phyloP scores from a whole-genome alignment of 2,329 filamentous ascomycete species.

The Mollisiaceae sp. region DNA sequence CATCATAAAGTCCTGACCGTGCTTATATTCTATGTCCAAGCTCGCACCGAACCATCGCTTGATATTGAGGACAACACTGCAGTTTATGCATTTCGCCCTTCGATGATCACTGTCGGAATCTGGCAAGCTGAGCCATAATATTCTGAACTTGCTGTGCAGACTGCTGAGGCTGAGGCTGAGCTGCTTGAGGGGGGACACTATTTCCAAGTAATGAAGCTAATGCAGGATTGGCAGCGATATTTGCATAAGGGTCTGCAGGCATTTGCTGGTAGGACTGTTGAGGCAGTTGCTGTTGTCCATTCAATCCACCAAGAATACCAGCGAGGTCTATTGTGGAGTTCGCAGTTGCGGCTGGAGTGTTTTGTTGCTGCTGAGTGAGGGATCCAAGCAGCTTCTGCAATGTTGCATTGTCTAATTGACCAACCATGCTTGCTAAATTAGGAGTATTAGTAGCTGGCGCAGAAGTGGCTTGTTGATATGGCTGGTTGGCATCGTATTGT shows the following conservation, averaged over 20 bases:
- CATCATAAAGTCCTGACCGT: neutral
- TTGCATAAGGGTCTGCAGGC: constrained; percentile 34
- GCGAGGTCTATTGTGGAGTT: constrained; percentile 44
- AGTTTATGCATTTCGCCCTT: too few species aligned
- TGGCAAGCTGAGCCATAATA: constrained; percentile 75
- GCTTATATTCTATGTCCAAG: neutral
- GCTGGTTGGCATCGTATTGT: constrained; percentile 44
- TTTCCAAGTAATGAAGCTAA: constrained; percentile 37
- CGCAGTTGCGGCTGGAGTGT: constrained; percentile 38
- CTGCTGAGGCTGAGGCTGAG: constrained; percentile 40
- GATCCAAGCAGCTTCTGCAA: constrained; percentile 73
- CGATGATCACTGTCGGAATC: constrained; percentile 58
- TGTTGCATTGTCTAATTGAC: constrained; percentile 69
- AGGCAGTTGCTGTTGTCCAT: constrained; percentile 42
- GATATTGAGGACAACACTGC: neutral
- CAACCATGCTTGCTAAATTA: constrained; percentile 69
- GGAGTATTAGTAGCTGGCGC: constrained; percentile 44
- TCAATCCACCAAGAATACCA: constrained; percentile 40
- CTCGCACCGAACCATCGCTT: neutral
- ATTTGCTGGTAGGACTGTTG: constrained; percentile 35
- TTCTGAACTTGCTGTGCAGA: constrained; percentile 66
- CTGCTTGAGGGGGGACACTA: constrained; percentile 28
- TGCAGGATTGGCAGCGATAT: constrained; percentile 35
- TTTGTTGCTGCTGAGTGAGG: constrained; percentile 47
- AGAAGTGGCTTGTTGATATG: constrained; percentile 44